Conservation (phyloP, 805 yeast species). For the Kregervanrija fluxuum region DNA sequence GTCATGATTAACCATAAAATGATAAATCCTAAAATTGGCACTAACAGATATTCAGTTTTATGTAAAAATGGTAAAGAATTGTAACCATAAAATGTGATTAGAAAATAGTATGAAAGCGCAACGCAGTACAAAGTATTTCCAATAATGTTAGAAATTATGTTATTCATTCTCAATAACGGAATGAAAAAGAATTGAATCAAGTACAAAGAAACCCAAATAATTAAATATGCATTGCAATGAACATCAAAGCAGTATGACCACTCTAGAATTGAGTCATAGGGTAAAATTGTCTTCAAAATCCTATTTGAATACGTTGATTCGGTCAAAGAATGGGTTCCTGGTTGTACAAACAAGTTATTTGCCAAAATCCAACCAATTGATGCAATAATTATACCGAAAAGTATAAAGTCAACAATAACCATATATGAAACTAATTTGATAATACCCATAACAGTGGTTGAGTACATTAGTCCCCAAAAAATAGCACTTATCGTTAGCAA, state of each 20-base stretch:
- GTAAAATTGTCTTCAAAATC: slow-evolving; percentile 24
- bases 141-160: slow-evolving; percentile 59
- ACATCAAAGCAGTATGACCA: slow-evolving; percentile 96
- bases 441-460: slow-evolving; percentile 54
- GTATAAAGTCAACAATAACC: slow-evolving; percentile 78
- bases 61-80: slow-evolving; percentile 62
- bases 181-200: slow-evolving; percentile 66
- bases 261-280: slow-evolving; percentile 45
- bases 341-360: slow-evolving; percentile 44
- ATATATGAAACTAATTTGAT: slow-evolving; percentile 65
- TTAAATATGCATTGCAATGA: slow-evolving; percentile 83
- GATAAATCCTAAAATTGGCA: slow-evolving; percentile 57
- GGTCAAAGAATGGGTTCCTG: slow-evolving; percentile 7
- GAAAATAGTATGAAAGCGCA: slow-evolving; percentile 67
- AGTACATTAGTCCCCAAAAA: slow-evolving; percentile 85
- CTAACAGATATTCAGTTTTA: slow-evolving; percentile 52
- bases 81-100: slow-evolving; percentile 85
- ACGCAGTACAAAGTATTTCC: slow-evolving; percentile 76
- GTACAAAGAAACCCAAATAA: slow-evolving; percentile 72
- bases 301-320: slow-evolving; percentile 9
- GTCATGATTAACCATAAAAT: slow-evolving; percentile 52
- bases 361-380: slow-evolving; percentile 69
- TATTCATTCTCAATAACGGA: slow-evolving; percentile 61
- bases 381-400: slow-evolving; percentile 62
- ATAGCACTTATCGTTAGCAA: slow-evolving; percentile 68